Conservation (phyloP, 805 yeast species). For the Wickerhamiella occidentalis region DNA sequence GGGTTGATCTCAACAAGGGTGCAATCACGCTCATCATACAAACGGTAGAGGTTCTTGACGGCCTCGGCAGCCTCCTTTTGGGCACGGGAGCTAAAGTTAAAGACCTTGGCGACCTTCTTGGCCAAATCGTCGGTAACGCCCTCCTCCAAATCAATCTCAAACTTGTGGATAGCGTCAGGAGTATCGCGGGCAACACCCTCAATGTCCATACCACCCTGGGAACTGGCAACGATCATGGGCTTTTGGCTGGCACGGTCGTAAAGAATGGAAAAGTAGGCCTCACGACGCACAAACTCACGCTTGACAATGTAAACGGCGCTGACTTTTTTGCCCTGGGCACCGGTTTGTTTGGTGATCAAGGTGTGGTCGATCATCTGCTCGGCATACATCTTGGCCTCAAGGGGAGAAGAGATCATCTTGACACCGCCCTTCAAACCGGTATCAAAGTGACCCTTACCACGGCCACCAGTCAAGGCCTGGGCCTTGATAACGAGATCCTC, state of each 20-base stretch:
- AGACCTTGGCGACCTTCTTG: slow-evolving; percentile 55
- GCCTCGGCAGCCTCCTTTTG: slow-evolving; percentile 78
- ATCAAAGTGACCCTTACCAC: slow-evolving; percentile 98
- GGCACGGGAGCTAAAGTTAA: slow-evolving; percentile 73
- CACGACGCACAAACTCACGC: slow-evolving; percentile 86
- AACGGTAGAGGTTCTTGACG: slow-evolving; percentile 74
- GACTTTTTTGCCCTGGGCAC: slow-evolving; percentile 92
- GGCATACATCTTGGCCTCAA: slow-evolving; percentile 78
- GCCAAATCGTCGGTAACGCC: slow-evolving; percentile 79
- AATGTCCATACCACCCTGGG: slow-evolving; percentile 99
- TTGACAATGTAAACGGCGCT: slow-evolving; percentile 93
- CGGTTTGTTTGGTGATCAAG: slow-evolving; percentile 95
- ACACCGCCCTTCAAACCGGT: slow-evolving; percentile 94
- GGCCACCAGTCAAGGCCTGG: slow-evolving; percentile 97
- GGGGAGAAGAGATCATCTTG: slow-evolving; percentile 70
- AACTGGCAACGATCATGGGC: slow-evolving; percentile 88
- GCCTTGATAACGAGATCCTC: slow-evolving; percentile 91
- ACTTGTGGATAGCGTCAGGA: slow-evolving; percentile 87
- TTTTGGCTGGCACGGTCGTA: slow-evolving; percentile 86
- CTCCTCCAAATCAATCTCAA: slow-evolving; percentile 57
- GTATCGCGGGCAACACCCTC: slow-evolving; percentile 92
- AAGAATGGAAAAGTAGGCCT: slow-evolving; percentile 88
- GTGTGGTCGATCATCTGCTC: slow-evolving; percentile 84
- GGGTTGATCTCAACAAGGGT: slow-evolving; percentile 99
- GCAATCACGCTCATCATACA: slow-evolving; percentile 84